Evolutionary conservation across 2,329 filamentous ascomycete species (phyloP).

Genomic region (Colletotrichum melonis): DNA sequence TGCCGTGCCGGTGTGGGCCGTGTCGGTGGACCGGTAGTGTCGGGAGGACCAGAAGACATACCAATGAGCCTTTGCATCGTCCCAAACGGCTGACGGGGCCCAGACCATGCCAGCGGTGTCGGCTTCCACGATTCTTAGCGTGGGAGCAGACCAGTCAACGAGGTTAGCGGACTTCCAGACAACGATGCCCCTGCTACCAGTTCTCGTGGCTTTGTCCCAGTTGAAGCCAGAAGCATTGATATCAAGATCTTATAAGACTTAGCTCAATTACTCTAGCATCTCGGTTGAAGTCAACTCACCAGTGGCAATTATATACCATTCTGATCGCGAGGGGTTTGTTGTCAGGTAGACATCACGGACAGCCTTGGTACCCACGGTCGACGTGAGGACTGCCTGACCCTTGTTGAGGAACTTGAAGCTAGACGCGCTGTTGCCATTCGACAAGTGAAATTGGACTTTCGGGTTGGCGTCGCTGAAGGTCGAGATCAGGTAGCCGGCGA

Average conservation of each 20-base stretch:
- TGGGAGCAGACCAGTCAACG: conserved; percentile 47
- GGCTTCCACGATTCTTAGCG: conserved; percentile 41
- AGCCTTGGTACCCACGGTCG: conserved; percentile 47
- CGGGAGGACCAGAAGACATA: conserved; percentile 61
- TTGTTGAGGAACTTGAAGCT: conserved; percentile 47
- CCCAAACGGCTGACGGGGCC: conserved; percentile 51
- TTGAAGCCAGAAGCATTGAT: conserved; percentile 48
- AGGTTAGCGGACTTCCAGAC: conserved; percentile 50
- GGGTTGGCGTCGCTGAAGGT: conserved; percentile 48
- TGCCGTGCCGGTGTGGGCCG: conserved; percentile 55
- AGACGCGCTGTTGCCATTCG: conserved; percentile 44
- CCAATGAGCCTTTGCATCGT: conserved; percentile 50
- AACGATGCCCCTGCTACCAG: conserved; percentile 49
- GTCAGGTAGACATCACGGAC: conserved; percentile 49
- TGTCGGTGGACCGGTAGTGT: conserved; percentile 55
- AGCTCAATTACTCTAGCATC: neutral
- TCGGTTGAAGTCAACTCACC: conserved; percentile 37
- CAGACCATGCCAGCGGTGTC: conserved; percentile 50
- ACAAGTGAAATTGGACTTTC: conserved; percentile 47
- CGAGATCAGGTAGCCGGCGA: conserved; percentile 49
- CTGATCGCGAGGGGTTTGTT: conserved; percentile 46
- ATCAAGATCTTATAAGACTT: conserved; percentile 44
- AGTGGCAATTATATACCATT: conserved; percentile 49
- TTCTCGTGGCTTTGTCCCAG: conserved; percentile 49
- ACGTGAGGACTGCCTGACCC: conserved; percentile 45